Evolutionary conservation across 2,329 filamentous ascomycete species (phyloP), one percentile per base, ranked within the genome.

Genomic region (Gyromitra esculenta): DNA sequence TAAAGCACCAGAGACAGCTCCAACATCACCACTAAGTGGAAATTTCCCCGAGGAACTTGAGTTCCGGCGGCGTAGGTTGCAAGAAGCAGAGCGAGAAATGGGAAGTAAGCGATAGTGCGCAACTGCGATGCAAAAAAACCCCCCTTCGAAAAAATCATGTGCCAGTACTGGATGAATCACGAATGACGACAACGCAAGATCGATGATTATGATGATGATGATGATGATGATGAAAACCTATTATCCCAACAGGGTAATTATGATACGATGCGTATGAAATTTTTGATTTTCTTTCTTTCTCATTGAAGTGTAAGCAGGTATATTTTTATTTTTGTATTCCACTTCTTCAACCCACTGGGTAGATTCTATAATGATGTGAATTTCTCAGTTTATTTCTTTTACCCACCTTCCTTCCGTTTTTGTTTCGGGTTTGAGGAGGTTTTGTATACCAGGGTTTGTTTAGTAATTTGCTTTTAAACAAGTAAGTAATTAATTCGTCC

Each of bases 41-140:
- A 77, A 75, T 52, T 77, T 77, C n/a, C 75, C 75, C 5, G 75
- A 77, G 48, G 70, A 77, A 45, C 41, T 77, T 21, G 75, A 77
- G 39, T 77, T 77, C 21, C 71, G 75, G 13, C 62, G 71, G 15
- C 71, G 75, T n/a, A 74, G 75, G 8, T 54, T 77, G 21, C 70
- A 77, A 18, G 75, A 77, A 45, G 75, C 75, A 21, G 71, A 73
- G 21, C 71, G 75, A 13, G 75, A 77, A 31, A 75, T 69, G n/a
- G 71, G 41, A 54, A 56, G 35, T 21, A 75, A 65, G 50, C 71
- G 66, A 45, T 77, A 66, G 45, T 50, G 25, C 25, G 54, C 66
- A 62, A 41, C 48, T 35, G 31, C 13, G 15, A 45, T 25, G 5
- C 25, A 31, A 43, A 25, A 62, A 48, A 8, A 9, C 18, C 8